Conservation (phyloP, 768 basidiomycete genomes). For the Boletus subparvulus region DNA sequence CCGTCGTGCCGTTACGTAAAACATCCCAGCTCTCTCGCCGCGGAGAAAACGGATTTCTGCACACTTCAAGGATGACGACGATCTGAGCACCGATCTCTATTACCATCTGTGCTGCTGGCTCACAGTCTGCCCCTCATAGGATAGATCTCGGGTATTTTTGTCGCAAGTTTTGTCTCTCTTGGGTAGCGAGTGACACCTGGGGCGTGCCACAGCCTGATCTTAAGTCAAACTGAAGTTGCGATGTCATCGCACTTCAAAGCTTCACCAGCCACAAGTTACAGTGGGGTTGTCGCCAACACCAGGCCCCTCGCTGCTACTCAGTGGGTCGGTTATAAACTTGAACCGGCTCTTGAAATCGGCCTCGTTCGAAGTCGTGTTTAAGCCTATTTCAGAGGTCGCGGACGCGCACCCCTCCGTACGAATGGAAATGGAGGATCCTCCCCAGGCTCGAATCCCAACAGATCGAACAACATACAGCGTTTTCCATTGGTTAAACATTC, state of each 20-base stretch:
- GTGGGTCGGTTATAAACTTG: too few relatives aligned
- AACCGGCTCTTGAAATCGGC: too few relatives aligned
- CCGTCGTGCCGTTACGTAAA: too few relatives aligned
- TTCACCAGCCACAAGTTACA: not conserved
- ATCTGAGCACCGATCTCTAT: conserved; percentile 10
- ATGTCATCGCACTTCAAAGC: not conserved
- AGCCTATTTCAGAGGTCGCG: not conserved
- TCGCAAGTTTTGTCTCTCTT: conserved; percentile 2
- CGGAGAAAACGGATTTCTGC: not conserved
- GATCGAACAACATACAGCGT: not conserved
- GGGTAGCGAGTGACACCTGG: not conserved
- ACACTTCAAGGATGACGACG: not conserved
- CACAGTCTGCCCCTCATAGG: not conserved
- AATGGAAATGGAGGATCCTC: not conserved
- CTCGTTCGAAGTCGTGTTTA: too few relatives aligned
- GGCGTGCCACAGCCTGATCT: not conserved
- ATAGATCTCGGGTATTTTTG: conserved; percentile 17
- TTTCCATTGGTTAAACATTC: not conserved
- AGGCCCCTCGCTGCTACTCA: too few relatives aligned
- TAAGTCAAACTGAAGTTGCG: not conserved
- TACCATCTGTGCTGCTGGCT: not conserved
- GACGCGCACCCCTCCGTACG: not conserved
- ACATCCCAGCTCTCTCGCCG: not conserved
- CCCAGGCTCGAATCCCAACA: not conserved
- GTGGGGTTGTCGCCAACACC: not conserved